Conservation (phyloP, 192 early-diverging fungal genomes). For the Coemansia sp. region DNA sequence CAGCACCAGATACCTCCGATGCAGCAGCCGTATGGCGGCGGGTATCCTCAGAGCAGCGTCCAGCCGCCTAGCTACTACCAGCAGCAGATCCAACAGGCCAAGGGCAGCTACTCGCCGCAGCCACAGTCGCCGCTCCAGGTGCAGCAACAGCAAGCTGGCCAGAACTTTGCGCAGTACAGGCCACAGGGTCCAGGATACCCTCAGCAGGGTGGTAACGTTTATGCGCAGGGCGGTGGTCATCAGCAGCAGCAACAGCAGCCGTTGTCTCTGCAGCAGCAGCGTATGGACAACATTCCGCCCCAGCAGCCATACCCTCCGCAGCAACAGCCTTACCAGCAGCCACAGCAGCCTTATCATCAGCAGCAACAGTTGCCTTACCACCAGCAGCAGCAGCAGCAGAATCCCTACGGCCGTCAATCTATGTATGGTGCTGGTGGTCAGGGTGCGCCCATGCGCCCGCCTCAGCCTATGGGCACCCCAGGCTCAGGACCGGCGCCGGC, state of each 20-base stretch:
- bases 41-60: constrained; percentile 50
- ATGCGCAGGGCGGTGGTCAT: constrained; percentile 13
- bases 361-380: constrained; percentile 36
- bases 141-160: constrained; percentile 13
- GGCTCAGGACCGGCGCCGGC: neutral
- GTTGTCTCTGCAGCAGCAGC: constrained; percentile 18
- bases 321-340: constrained; percentile 47
- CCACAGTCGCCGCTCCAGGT: constrained; percentile 14
- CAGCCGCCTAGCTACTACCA: constrained; percentile 54
- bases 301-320: constrained; percentile 28
- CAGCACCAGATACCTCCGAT: constrained; percentile 27
- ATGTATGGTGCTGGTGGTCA: constrained; percentile 8
- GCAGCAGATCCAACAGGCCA: constrained; percentile 57
- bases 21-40: constrained; percentile 28
- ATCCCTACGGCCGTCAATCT: constrained; percentile 29
- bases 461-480: neutral
- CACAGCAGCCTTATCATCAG: constrained; percentile 44
- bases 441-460: neutral
- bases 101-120: constrained; percentile 33
- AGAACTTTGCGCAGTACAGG: constrained; percentile 1
- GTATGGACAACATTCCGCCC: constrained; percentile 17
- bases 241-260: constrained; percentile 53
- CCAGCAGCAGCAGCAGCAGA: constrained; percentile 21
- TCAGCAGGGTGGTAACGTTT: constrained; percentile 18
- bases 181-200: neutral